These are phyloP conservation scores for Achlya hypogyna DNA, from an alignment of 352 stramenopile species.

Conservation along the genomic window DNA sequence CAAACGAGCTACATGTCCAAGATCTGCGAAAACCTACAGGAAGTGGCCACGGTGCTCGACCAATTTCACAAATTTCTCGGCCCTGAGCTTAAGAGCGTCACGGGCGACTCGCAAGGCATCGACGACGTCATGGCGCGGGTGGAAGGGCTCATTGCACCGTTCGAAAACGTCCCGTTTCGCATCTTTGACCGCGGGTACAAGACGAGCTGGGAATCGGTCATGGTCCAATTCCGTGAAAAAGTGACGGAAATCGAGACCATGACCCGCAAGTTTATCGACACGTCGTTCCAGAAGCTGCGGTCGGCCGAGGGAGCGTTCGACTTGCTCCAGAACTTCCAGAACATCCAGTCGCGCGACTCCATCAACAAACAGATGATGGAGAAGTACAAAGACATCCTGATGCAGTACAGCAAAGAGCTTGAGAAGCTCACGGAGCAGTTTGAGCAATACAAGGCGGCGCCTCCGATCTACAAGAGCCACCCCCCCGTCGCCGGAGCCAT, in stretches of 20 bases:
- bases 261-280: conserved; percentile 93
- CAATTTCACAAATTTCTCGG: conserved; percentile 95
- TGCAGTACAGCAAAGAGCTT: conserved; percentile 94
- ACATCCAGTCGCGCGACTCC: conserved; percentile 90
- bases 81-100: conserved; percentile 93
- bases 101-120: conserved; percentile 89
- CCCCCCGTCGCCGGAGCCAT: conserved; percentile 83
- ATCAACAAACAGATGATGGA: conserved; percentile 97
- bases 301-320: conserved; percentile 93
- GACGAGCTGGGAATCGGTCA: conserved; percentile 90
- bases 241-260: conserved; percentile 93
- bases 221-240: conserved; percentile 90
- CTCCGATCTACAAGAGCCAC: conserved; percentile 91
- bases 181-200: conserved; percentile 93
- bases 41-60: conserved; percentile 88
- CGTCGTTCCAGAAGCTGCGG: conserved; percentile 92
- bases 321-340: conserved; percentile 95
- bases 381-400: conserved; percentile 94
- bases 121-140: conserved; percentile 89
- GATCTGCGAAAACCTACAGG: conserved; percentile 90
- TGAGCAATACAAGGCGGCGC: conserved; percentile 61
- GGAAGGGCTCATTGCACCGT: conserved; percentile 72
- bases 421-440: conserved; percentile 89
- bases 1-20: conserved; percentile 96
- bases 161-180: conserved; percentile 87